Evolutionary conservation across 2,329 filamentous ascomycete species (phyloP).

Genomic region (Gaeumannomyces sp.): DNA sequence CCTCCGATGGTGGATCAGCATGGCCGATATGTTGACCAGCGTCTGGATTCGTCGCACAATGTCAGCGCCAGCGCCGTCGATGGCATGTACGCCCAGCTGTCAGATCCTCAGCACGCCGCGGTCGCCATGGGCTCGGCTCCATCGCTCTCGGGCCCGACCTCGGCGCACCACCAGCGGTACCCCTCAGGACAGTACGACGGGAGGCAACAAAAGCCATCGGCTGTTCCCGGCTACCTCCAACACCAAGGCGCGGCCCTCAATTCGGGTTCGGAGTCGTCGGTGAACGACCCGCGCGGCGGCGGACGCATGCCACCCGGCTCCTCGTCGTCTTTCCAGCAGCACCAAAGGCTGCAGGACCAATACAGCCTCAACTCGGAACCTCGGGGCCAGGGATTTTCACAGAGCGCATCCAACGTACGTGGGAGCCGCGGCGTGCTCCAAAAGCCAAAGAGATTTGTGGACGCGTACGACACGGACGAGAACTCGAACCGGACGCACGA

Average conservation of each 20-base stretch:
- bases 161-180: constrained; percentile 33
- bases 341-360: constrained; percentile 33
- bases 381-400: not conserved
- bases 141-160: constrained; percentile 21
- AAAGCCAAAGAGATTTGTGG: constrained; percentile 82
- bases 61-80: constrained; percentile 22
- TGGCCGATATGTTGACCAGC: constrained; percentile 28
- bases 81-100: constrained; percentile 27
- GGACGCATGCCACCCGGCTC: not conserved
- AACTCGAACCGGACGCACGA: constrained; percentile 45
- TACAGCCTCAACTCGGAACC: constrained; percentile 2
- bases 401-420: not conserved
- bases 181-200: constrained; percentile 32
- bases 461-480: constrained; percentile 77
- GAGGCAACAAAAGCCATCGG: constrained; percentile 27
- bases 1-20: constrained; percentile 32
- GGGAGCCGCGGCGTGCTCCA: constrained; percentile 51
- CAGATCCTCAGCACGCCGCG: constrained; percentile 18
- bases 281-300: constrained; percentile 29
- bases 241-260: constrained; percentile 38
- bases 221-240: constrained; percentile 41
- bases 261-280: constrained; percentile 48
- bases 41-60: constrained; percentile 5
- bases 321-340: constrained; percentile 17
- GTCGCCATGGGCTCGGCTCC: constrained; percentile 11